phyloP scores from a whole-genome alignment of 2,329 filamentous ascomycete genomes.

The Penicillium sp. region DNA sequence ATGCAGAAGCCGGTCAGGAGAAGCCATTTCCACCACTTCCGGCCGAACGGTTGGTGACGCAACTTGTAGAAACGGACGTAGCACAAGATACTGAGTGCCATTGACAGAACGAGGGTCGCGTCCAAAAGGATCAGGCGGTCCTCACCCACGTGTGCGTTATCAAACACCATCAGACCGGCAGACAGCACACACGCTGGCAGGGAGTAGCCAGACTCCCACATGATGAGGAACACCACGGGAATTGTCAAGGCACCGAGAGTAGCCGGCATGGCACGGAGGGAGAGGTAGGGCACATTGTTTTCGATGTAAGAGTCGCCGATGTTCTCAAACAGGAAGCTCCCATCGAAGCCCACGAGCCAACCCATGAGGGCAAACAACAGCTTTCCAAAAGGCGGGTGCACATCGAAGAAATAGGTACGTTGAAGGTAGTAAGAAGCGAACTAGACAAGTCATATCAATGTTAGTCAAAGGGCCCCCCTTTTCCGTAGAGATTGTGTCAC shows the following conservation, averaged over 20 bases:
- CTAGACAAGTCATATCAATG: conserved; percentile 21
- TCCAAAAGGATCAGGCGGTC: conserved; percentile 90
- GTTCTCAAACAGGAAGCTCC: conserved; percentile 96
- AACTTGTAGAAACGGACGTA: conserved; percentile 98
- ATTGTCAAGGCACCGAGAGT: conserved; percentile 86
- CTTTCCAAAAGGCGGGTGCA: conserved; percentile 95
- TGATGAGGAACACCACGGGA: conserved; percentile 88
- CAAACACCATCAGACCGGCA: conserved; percentile 76
- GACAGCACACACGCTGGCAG: conserved; percentile 84
- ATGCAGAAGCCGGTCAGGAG: conserved; percentile 86
- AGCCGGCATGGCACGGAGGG: conserved; percentile 86
- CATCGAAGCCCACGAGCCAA: conserved; percentile 95
- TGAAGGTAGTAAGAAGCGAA: conserved; percentile 70
- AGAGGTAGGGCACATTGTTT: conserved; percentile 95
- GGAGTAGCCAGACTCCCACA: conserved; percentile 99
- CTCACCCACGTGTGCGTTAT: conserved; percentile 96
- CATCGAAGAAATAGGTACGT: conserved; percentile 98
- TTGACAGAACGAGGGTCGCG: conserved; percentile 85
- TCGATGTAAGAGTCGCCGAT: conserved; percentile 96
- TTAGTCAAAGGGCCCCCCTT: conserved; percentile 13
- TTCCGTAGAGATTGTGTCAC: neutral
- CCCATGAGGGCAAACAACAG: conserved; percentile 93
- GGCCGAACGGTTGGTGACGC: conserved; percentile 74
- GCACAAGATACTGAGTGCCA: conserved; percentile 85
- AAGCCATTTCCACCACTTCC: conserved; percentile 99